phyloP scores from a whole-genome alignment of 2,329 filamentous ascomycete genomes.

The Monilinia fructicola region DNA sequence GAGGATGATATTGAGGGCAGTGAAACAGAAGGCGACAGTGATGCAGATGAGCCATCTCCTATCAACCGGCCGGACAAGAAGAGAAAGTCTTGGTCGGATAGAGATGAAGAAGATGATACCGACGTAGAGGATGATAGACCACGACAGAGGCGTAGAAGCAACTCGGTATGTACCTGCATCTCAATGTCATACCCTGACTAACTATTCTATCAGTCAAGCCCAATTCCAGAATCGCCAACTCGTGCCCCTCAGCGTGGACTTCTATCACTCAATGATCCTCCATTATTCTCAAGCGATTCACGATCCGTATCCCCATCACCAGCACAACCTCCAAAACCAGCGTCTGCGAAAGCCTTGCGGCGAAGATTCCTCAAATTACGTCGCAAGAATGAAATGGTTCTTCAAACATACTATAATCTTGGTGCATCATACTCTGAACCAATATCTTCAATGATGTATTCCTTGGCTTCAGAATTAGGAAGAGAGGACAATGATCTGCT shows the following conservation, averaged over 20 bases:
- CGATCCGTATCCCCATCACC: constrained; percentile 50
- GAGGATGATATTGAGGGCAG: constrained; percentile 51
- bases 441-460: constrained; percentile 91
- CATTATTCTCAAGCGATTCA: constrained; percentile 46
- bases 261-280: constrained; percentile 52
- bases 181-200: constrained; percentile 29
- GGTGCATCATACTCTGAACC: constrained; percentile 93
- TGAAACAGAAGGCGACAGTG: constrained; percentile 56
- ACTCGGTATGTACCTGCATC: constrained; percentile 62
- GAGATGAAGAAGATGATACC: constrained; percentile 62
- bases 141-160: constrained; percentile 78
- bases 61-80: constrained; percentile 62
- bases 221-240: constrained; percentile 64
- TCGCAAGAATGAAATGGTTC: constrained; percentile 70
- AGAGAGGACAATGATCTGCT: constrained; percentile 95
- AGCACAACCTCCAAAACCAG: constrained; percentile 58
- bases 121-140: constrained; percentile 70
- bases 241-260: constrained; percentile 61
- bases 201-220: constrained; percentile 51
- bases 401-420: constrained; percentile 80
- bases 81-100: constrained; percentile 75
- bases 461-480: constrained; percentile 88
- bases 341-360: constrained; percentile 70
- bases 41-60: constrained; percentile 53
- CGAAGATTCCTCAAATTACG: constrained; percentile 73